Conservation (phyloP, 2,329 filamentous ascomycete genomes). For the Fusarium poae region DNA sequence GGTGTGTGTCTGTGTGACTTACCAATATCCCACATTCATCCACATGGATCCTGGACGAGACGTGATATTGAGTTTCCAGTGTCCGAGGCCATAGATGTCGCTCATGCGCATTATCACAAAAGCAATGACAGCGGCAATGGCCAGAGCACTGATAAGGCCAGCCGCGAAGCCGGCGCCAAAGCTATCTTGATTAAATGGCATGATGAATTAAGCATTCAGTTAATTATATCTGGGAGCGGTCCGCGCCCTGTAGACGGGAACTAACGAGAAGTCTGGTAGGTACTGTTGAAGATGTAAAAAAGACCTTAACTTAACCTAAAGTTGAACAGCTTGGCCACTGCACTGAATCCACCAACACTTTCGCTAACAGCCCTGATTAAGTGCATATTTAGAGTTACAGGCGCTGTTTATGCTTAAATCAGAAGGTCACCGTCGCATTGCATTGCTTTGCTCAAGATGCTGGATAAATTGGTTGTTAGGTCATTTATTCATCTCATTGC, state of each 20-base stretch:
- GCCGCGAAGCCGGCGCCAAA: slow-evolving; percentile 50
- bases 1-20: slow-evolving; percentile 47
- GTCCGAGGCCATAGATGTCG: slow-evolving; percentile 64
- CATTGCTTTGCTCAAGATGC: background rate
- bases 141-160: slow-evolving; percentile 43
- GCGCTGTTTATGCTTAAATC: slow-evolving; percentile 1
- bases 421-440: background rate
- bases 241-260: background rate
- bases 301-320: slow-evolving; percentile 1
- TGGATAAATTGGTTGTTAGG: background rate
- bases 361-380: slow-evolving; percentile 26
- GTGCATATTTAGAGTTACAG: background rate
- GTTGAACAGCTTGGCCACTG: background rate
- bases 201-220: background rate
- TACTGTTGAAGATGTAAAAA: background rate
- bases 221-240: slow-evolving; percentile 1
- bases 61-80: slow-evolving; percentile 67
- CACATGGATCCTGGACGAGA: slow-evolving; percentile 66
- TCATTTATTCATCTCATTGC: slow-evolving; percentile 8
- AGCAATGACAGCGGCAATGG: slow-evolving; percentile 30
- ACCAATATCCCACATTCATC: slow-evolving; percentile 75
- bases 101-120: slow-evolving; percentile 45
- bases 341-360: slow-evolving; percentile 9
- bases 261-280: background rate
- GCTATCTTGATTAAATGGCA: slow-evolving; percentile 24